phyloP scores from a whole-genome alignment of 164 flowering plant genomes.

The Umbellularia californica region DNA sequence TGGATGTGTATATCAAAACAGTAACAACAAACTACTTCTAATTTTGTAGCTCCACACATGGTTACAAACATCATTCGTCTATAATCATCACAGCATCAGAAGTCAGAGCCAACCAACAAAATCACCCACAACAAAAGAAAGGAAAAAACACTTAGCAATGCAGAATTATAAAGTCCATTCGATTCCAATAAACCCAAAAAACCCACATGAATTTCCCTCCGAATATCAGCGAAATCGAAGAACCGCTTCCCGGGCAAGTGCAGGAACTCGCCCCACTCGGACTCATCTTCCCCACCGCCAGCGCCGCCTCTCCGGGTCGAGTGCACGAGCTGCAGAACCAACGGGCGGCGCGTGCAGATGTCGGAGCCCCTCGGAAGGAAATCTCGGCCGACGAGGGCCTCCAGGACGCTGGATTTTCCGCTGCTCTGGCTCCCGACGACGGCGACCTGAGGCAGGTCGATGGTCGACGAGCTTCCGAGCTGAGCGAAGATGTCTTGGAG shows the following conservation, averaged over 20 bases:
- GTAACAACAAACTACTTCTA: no score
- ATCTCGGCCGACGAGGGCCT: constrained; percentile 90
- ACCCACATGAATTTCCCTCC: constrained; percentile 78
- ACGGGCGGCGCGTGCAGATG: constrained; percentile 89
- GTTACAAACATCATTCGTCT: no score
- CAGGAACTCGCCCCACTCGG: constrained; percentile 87
- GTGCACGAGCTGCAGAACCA: constrained; percentile 86
- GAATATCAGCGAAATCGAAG: constrained; percentile 68
- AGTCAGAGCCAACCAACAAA: no score
- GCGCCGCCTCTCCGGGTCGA: constrained; percentile 43
- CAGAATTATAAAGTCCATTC: not conserved
- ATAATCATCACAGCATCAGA: no score
- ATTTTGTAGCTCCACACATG: no score
- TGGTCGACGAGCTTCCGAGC: constrained; percentile 60
- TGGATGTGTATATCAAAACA: no score
- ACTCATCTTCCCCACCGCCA: constrained; percentile 48
- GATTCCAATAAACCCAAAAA: not conserved
- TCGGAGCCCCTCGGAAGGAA: constrained; percentile 82
- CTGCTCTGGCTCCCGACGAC: constrained; percentile 97
- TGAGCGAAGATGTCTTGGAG: constrained; percentile 90
- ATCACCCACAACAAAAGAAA: no score
- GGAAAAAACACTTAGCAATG: no score
- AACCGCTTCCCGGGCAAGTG: constrained; percentile 69
- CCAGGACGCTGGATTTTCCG: constrained; percentile 91
- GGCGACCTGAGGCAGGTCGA: constrained; percentile 90